Evolutionary conservation across 2,329 filamentous ascomycete species (phyloP).

Genomic region (Oidium heveae): DNA sequence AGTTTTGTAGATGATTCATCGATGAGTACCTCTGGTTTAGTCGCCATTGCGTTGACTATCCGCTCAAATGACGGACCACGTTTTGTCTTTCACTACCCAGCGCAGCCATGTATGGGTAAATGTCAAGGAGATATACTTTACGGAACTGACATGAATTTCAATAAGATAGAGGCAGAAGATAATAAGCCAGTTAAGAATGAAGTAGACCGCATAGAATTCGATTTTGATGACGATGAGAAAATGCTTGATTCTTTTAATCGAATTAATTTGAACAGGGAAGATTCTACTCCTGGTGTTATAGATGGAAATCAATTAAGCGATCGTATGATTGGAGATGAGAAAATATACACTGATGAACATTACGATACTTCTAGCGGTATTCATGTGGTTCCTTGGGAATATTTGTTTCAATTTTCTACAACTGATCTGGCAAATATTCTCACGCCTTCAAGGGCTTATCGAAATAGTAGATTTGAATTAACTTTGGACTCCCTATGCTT

Average conservation of each 20-base stretch:
- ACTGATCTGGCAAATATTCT: constrained; percentile 58
- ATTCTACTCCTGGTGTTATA: background rate
- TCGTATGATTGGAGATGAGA: background rate
- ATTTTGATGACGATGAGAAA: background rate
- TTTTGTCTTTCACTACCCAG: constrained; percentile 75
- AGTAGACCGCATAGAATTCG: background rate
- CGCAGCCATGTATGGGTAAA: constrained; percentile 20
- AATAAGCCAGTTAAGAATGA: constrained; percentile 1
- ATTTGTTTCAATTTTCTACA: constrained; percentile 47
- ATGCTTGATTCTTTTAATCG: background rate
- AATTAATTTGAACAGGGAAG: background rate
- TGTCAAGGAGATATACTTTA: constrained; percentile 9
- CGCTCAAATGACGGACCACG: constrained; percentile 52
- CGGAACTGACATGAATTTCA: constrained; percentile 13
- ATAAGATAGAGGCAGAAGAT: background rate
- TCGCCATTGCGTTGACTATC: constrained; percentile 12
- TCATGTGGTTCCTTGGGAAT: constrained; percentile 42
- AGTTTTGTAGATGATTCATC: too few relatives aligned
- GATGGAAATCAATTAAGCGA: background rate
- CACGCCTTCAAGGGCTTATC: constrained; percentile 48
- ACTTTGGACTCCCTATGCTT: constrained; percentile 58
- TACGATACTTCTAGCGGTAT: constrained; percentile 28
- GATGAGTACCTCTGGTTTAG: constrained; percentile 19
- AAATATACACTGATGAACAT: constrained; percentile 16
- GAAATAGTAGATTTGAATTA: constrained; percentile 63